Evolutionary conservation across 768 basidiomycete genomes (phyloP).

Genomic region (Calocybe indica): DNA sequence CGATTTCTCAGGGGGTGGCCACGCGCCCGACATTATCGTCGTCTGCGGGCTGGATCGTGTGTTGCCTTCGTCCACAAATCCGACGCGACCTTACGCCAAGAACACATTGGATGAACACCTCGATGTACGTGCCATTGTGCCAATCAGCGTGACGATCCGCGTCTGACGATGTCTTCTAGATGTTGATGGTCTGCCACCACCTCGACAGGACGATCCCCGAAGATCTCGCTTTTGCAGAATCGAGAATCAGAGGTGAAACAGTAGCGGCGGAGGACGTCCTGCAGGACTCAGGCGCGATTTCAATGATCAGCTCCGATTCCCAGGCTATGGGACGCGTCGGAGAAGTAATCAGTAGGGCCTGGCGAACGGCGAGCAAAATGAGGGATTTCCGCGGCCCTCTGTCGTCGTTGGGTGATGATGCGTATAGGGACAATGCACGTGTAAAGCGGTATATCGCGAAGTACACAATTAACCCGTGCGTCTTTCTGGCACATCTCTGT

Average conservation of each 20-base stretch:
- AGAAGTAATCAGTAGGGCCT: conserved; percentile 88
- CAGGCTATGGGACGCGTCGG: conserved; percentile 99
- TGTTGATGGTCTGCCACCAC: conserved; percentile 99
- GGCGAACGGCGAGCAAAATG: conserved; percentile 98
- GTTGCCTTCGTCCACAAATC: conserved; percentile 94
- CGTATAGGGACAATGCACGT: conserved; percentile 74
- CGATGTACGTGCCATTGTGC: conserved; percentile 53
- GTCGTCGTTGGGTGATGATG: conserved; percentile 57
- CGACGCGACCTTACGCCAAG: conserved; percentile 83
- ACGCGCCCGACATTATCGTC: conserved; percentile 98
- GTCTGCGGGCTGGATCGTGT: conserved; percentile 89
- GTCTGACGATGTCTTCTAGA: conserved; percentile 42
- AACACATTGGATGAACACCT: conserved; percentile 98
- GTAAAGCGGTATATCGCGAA: conserved; percentile 96
- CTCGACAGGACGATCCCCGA: conserved; percentile 88
- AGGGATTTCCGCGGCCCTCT: conserved; percentile 73
- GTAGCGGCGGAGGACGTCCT: conserved; percentile 96
- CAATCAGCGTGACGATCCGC: background rate
- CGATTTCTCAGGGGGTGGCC: conserved; percentile 66
- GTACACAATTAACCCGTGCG: conserved; percentile 96
- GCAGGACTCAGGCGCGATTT: conserved; percentile 89
- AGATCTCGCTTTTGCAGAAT: conserved; percentile 94
- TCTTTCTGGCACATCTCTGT: conserved; percentile 9
- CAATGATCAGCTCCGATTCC: conserved; percentile 94
- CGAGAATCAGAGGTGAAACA: conserved; percentile 93